Conservation (phyloP, 2,329 filamentous ascomycete species). For the Fusarium agapanthi region DNA sequence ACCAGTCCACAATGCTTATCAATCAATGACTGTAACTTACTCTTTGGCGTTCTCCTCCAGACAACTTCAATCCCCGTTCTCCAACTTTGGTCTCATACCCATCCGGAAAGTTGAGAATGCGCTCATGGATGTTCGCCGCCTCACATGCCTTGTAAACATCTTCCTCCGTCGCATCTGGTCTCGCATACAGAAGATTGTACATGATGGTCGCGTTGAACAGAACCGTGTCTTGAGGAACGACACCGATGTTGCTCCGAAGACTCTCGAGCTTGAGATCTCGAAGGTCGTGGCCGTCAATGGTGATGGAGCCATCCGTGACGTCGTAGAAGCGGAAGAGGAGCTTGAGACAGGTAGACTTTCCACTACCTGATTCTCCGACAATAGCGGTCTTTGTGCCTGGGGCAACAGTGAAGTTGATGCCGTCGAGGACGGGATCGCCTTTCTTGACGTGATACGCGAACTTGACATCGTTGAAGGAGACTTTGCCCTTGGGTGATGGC, state of each 20-base stretch:
- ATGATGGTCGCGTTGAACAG: conserved; percentile 64
- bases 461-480: conserved; percentile 53
- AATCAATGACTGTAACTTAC: conserved; percentile 44
- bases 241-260: conserved; percentile 53
- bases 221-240: conserved; percentile 56
- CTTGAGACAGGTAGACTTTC: conserved; percentile 59
- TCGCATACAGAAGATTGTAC: conserved; percentile 64
- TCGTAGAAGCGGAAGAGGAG: conserved; percentile 63
- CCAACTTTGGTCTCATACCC: conserved; percentile 63
- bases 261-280: conserved; percentile 52
- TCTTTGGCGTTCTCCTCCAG: conserved; percentile 68
- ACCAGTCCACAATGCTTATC: accelerated
- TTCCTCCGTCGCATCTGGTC: conserved; percentile 56
- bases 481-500: conserved; percentile 46
- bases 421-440: conserved; percentile 49
- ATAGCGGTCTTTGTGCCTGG: conserved; percentile 58
- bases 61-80: conserved; percentile 62
- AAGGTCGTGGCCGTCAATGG: conserved; percentile 57
- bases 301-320: conserved; percentile 54
- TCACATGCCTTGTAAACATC: conserved; percentile 61
- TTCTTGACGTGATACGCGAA: conserved; percentile 55
- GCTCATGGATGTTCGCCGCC: conserved; percentile 63
- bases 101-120: conserved; percentile 62
- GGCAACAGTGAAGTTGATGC: conserved; percentile 52
- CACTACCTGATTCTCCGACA: conserved; percentile 56